Evolutionary conservation across 73 alveolate genomes (phyloP).

Genomic region (Paramecium biaurelia): DNA sequence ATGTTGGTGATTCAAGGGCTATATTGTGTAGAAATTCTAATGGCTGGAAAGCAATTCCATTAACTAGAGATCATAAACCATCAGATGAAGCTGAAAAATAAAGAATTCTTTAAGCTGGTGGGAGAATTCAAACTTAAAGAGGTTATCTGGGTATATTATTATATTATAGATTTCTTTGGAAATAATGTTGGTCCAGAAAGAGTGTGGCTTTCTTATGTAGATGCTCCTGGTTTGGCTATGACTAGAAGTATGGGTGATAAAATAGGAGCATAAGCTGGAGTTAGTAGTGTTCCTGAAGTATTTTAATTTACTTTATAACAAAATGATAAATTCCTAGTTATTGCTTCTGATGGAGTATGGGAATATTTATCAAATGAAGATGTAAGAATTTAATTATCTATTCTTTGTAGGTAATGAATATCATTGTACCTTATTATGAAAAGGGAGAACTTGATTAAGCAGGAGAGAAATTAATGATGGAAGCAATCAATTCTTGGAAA

Average conservation of each 20-base stretch:
- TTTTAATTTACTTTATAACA: constrained; percentile 43
- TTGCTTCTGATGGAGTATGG: constrained; percentile 51
- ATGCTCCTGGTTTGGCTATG: constrained; percentile 98
- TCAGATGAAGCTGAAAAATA: constrained; percentile 72
- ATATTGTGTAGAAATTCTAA: constrained; percentile 71
- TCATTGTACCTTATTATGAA: not conserved
- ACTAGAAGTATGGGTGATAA: constrained; percentile 71
- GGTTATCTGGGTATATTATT: not conserved
- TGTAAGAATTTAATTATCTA: not conserved
- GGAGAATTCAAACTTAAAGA: constrained; percentile 52
- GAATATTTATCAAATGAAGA: constrained; percentile 44
- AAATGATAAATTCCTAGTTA: constrained; percentile 13
- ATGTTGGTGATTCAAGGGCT: constrained; percentile 92
- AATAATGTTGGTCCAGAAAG: constrained; percentile 90
- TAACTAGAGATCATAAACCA: constrained; percentile 86
- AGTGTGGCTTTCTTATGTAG: constrained; percentile 90
- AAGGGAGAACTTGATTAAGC: not conserved
- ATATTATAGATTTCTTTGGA: constrained; percentile 77
- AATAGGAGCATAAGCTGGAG: constrained; percentile 11
- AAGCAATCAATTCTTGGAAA: not conserved
- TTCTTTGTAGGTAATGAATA: not conserved
- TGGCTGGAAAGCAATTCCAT: constrained; percentile 63
- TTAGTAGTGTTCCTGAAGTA: constrained; percentile 31
- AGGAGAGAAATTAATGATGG: not conserved
- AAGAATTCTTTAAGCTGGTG: constrained; percentile 79